Evolutionary conservation across 768 basidiomycete species (phyloP), one percentile per base, ranked within the genome.

Genomic region (Phlebiopsis gigantea): DNA sequence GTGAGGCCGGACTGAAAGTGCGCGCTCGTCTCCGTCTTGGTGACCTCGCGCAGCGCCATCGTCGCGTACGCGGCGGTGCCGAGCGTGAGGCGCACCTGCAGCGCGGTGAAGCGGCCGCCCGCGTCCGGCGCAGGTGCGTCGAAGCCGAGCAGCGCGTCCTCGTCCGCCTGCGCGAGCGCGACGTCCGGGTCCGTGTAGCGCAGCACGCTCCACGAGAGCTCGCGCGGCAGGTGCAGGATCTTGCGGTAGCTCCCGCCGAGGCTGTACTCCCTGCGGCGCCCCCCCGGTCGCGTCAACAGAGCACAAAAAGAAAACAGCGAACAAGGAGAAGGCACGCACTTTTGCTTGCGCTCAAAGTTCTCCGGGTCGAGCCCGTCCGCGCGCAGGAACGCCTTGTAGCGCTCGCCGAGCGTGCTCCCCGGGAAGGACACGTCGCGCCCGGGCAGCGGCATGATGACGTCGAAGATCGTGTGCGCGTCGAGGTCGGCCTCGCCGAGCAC

Each of bases 371-470:
- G 73, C 1, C 93, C 95, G 71, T 99, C 97, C 64, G 81, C 78
- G 57, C 73, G 76, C 62, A 99, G 77, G 67, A 90, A 93, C 65
- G 89, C 83, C 58, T 77, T 78, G 70, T 96, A 98, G 50, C 83
- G 79, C 63, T 95, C 87, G 24, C 94, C 93, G n/a, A 98, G 81
- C 19, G 75, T 63, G 12, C 94, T 94, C 3, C 87, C 89, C 0
- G 97, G 97, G 69, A 92, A 98, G 30, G 88, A 87, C 19, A 98
- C 92, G 65, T 96, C 92, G 61, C 85, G 93, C 3, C 97, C 97
- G 26, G 97, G 95, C 19, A 98, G 75, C n/a, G 97, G 95, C 87
- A 98, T 92, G 60, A 98, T 83, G 55, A 98, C 90, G 71, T 99
- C 96, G 65, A 93, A 92, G 59, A 98, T 92, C 15, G 85, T 82